Evolutionary conservation across 1,139 yeast genomes (phyloP).

Genomic region (Suhomyces yuchorum): DNA sequence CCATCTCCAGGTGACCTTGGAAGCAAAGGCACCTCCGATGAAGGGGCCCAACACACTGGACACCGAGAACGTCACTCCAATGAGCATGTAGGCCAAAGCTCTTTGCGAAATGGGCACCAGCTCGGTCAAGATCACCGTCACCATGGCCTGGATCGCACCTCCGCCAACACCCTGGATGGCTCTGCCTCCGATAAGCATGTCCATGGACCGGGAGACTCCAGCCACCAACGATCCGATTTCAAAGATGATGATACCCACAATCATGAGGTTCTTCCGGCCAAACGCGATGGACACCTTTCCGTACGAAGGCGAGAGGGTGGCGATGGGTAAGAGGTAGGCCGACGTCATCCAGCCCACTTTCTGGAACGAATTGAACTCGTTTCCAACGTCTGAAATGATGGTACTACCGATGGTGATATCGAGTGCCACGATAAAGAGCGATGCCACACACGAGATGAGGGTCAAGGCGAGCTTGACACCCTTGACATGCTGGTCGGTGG

Average conservation of each 20-base stretch:
- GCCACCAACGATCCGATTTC: conserved; percentile 64
- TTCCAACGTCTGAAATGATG: conserved; percentile 56
- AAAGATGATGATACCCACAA: conserved; percentile 54
- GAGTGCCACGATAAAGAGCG: conserved; percentile 62
- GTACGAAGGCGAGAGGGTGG: conserved; percentile 59
- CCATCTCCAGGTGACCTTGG: conserved; percentile 74
- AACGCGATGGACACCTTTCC: conserved; percentile 62
- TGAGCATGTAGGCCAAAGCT: conserved; percentile 50
- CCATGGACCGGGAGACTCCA: conserved; percentile 59
- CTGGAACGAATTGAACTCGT: conserved; percentile 53
- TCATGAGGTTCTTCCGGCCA: conserved; percentile 58
- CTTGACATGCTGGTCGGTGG: conserved; percentile 49
- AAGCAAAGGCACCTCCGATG: conserved; percentile 66
- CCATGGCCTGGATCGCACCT: conserved; percentile 65
- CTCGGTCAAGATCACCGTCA: conserved; percentile 60
- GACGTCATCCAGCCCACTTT: conserved; percentile 63
- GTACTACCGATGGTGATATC: conserved; percentile 72
- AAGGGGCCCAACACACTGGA: conserved; percentile 66
- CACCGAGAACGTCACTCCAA: conserved; percentile 56
- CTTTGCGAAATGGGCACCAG: conserved; percentile 61
- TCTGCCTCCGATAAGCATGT: conserved; percentile 68
- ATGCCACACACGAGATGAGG: conserved; percentile 46
- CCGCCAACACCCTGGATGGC: conserved; percentile 75
- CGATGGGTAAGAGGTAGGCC: conserved; percentile 62
- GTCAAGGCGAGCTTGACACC: conserved; percentile 48